Evolutionary conservation across 2,329 filamentous ascomycete genomes (phyloP), one percentile per base, ranked within the genome.

Genomic region (Phyllosticta citribraziliensis): DNA sequence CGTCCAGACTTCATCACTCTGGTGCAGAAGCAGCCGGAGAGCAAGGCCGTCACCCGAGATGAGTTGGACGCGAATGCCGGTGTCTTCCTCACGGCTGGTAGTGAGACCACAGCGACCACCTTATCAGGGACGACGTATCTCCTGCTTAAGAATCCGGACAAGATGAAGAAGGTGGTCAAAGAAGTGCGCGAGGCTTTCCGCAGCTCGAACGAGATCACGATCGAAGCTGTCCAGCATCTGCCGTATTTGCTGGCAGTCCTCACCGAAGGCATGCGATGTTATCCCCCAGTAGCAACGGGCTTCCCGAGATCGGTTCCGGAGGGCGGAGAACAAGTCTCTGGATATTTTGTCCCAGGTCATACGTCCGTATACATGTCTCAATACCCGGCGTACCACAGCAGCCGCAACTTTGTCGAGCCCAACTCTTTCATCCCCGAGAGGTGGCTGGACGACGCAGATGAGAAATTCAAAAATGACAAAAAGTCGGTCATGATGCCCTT

Each of bases 211-310:
- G 72, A 73, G n/a, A 64, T 74, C 30, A 71, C 67, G 35, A 72
- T 72, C 67, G 67, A 72, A 35, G 62, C 68, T 8, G 64, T 70
- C 0, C 63, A 63, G 5, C 63, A 50, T 19, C 64, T 76, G 14
- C 67, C 69, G 1, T 81, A 79, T 63, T 69, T 80, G 61, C 70
- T 75, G 50, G 78, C 78, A 3, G 76, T 76, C 61, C 70, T 80
- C 12, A 74, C 77, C 58, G 79, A 81, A 67, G 75, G 72, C 1
- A 67, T 80, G 5, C 70, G 79, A 8, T 73, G 78, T 57, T 77
- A 76, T 64, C 77, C 78, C 1, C 77, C 78, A 0, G 73, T 80
- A 3, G 72, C 76, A 5, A 70, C 71, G 25, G 74, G 76, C 6
- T 69, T 78, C 19, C 66, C 74, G 14, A 70, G 75, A 5, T 66